Evolutionary conservation across 2,329 filamentous ascomycete genomes (phyloP), one percentile per base, ranked within the genome.

Genomic region (Cladosporium sp.): DNA sequence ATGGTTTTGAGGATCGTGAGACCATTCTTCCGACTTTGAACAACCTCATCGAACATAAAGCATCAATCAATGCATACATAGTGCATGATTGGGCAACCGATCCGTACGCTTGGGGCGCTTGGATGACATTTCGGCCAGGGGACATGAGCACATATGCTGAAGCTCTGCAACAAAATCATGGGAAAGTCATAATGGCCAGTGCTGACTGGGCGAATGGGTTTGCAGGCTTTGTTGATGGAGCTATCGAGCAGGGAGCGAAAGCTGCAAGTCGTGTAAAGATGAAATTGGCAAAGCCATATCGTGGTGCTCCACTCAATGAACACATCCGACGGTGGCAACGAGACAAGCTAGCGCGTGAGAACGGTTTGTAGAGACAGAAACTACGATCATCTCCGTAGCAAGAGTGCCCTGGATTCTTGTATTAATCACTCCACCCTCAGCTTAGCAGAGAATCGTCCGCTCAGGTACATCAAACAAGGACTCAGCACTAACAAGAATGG

Each of bases 141-240:
- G 60, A 56, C 1, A 67, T 66, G 56, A 66, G 63, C 3, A 64
- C 66, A 65, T 74, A 74, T 64, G 59, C 74, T 7, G 57, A 69
- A 7, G 71, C 67, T n/a, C 65, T 78, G 7, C 72, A 73, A 46
- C 65, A 71, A 46, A 67, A 67, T 1, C 71, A 75, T 65, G 73
- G 73, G 4, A 71, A 65, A 10, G 66, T 77, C 5, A 16, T 72
- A 6, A 74, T 78, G 66, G 76, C 76, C 3, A 74, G 69, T 61
- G 72, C 74, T 14, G 76, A 78, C 61, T 78, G 76, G 75, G 74
- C 76, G 2, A 66, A 70, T 62, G 75, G 74, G 1, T 78, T 75
- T 73, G 68, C 75, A 35, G 75, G 73, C 0, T 77, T 75, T 44
- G 67, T 77, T 23, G 76, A 78, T 63, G 76, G 76, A 8, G 76